These are phyloP conservation scores for Beauveria sp. DNA, from an alignment of 2,329 filamentous ascomycete genomes.

Conservation along the genomic window DNA sequence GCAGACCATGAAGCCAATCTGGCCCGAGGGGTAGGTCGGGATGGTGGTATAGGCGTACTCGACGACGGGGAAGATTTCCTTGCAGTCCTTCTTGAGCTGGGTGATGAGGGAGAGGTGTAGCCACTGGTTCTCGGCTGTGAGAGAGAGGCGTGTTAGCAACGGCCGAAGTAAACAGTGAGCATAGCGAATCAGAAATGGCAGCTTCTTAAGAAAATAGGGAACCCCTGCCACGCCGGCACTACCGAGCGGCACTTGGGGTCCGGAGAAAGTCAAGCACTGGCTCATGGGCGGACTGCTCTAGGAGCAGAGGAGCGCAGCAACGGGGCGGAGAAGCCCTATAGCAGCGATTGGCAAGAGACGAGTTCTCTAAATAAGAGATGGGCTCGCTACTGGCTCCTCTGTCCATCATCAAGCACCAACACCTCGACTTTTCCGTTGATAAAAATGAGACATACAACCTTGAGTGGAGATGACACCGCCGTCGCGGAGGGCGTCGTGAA, in stretches of 20 bases:
- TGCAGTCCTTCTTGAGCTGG: constrained; percentile 93
- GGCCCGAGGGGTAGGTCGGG: constrained; percentile 95
- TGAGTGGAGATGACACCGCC: constrained; percentile 98
- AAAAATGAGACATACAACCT: constrained; percentile 94
- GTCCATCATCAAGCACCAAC: constrained; percentile 27
- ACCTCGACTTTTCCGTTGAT: constrained; percentile 32
- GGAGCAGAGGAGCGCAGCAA: constrained; percentile 8
- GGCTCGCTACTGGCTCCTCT: constrained; percentile 4
- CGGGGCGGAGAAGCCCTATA: constrained; percentile 14
- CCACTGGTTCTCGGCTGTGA: constrained; percentile 95
- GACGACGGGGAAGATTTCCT: constrained; percentile 91
- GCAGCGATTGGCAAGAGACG: background rate
- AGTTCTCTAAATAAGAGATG: background rate
- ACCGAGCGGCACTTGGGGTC: constrained; percentile 26
- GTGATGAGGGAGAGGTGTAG: constrained; percentile 90
- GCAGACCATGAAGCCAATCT: constrained; percentile 99
- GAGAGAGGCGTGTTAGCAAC: background rate
- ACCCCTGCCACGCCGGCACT: constrained; percentile 26
- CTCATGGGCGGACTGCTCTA: constrained; percentile 16
- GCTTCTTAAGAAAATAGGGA: constrained; percentile 15
- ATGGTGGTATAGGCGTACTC: constrained; percentile 99
- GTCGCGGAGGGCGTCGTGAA: constrained; percentile 81
- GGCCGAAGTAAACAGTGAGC: constrained; percentile 14
- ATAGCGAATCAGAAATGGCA: constrained; percentile 5
- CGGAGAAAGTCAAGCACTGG: constrained; percentile 31